phyloP scores from a whole-genome alignment of 768 basidiomycete species.

The Termitomyces heimii region DNA sequence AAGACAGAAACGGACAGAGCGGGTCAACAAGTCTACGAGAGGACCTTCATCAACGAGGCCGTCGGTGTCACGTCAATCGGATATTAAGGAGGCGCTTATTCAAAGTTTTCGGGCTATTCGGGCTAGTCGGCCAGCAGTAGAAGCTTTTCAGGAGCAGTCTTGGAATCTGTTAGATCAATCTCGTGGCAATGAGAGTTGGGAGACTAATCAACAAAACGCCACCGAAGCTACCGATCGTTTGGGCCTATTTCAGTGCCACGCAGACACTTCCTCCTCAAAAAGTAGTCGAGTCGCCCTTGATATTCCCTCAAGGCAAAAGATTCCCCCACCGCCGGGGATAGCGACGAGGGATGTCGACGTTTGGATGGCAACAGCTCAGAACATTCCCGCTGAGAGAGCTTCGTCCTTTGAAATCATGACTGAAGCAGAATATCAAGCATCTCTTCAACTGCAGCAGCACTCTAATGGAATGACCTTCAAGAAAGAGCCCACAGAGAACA shows the following conservation, averaged over 20 bases:
- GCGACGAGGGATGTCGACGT: not conserved
- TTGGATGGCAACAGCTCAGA: not conserved
- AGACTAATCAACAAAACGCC: not conserved
- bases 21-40: not conserved
- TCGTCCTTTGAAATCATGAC: not conserved
- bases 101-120: not conserved
- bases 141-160: not conserved
- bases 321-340: not conserved
- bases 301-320: not conserved
- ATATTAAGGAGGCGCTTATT: not conserved
- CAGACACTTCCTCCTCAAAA: not conserved
- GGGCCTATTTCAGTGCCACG: not conserved
- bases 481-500: not conserved
- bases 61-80: not conserved
- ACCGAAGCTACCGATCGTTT: not conserved
- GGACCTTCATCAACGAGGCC: not conserved
- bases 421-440: not conserved
- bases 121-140: not conserved
- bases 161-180: not conserved
- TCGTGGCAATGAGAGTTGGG: not conserved
- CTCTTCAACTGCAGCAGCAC: not conserved
- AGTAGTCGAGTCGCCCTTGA: not conserved
- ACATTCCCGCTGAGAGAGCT: not conserved
- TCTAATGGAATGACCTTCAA: not conserved
- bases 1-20: not conserved